phyloP scores from a whole-genome alignment of 352 stramenopile genomes.

The Phytophthora europaea region DNA sequence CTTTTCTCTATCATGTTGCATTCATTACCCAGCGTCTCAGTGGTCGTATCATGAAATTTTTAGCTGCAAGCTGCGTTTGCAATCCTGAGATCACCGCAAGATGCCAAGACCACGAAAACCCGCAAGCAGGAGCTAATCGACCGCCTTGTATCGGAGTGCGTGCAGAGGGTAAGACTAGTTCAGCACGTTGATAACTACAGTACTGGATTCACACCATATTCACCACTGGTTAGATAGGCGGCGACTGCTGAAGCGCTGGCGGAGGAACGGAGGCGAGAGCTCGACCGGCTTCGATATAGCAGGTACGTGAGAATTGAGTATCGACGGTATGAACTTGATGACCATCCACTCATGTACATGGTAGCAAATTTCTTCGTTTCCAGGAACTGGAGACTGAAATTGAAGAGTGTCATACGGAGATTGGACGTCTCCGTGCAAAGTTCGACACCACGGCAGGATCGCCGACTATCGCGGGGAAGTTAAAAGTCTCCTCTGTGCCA shows the following conservation, averaged over 20 bases:
- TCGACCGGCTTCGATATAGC: constrained; percentile 65
- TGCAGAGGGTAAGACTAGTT: constrained; percentile 52
- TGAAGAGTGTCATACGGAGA: constrained; percentile 67
- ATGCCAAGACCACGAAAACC: constrained; percentile 73
- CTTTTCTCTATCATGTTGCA: background rate
- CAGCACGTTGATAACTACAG: background rate
- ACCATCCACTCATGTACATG: constrained; percentile 1
- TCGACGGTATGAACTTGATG: background rate
- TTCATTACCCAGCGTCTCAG: too few species aligned
- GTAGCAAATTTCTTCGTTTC: constrained; percentile 76
- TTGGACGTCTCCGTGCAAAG: constrained; percentile 54
- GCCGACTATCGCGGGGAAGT: constrained; percentile 54
- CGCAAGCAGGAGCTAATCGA: constrained; percentile 68
- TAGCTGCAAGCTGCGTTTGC: constrained; percentile 72
- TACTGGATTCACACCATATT: background rate
- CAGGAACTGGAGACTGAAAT: constrained; percentile 74
- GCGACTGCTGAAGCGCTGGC: constrained; percentile 61
- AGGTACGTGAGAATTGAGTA: constrained; percentile 36
- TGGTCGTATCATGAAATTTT: background rate
- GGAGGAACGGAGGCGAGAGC: constrained; percentile 63
- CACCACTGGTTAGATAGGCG: constrained; percentile 47
- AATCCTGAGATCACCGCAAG: constrained; percentile 64
- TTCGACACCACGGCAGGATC: constrained; percentile 17
- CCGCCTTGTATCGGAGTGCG: constrained; percentile 63
- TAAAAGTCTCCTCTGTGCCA: constrained; percentile 45